These are phyloP conservation scores for Pyrenochaeta sp. DNA, from an alignment of 2,329 filamentous ascomycete genomes.

Conservation along the genomic window DNA sequence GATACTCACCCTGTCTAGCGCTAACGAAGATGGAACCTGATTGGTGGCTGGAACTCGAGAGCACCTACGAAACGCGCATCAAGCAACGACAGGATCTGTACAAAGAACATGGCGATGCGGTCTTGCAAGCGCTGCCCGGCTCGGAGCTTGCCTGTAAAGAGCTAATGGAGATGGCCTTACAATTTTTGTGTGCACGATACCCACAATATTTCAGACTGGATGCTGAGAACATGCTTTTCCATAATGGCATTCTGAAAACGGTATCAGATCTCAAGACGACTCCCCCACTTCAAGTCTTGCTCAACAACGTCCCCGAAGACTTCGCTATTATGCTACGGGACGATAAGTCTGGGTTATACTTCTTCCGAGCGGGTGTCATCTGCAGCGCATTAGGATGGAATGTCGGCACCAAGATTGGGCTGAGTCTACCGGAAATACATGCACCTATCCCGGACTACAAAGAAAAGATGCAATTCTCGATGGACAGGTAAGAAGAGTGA, in stretches of 20 bases:
- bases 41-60: slow-evolving; percentile 90
- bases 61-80: slow-evolving; percentile 72
- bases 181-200: slow-evolving; percentile 80
- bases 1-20: slow-evolving; percentile 57
- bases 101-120: slow-evolving; percentile 65
- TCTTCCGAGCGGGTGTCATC: slow-evolving; percentile 76
- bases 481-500: slow-evolving; percentile 70
- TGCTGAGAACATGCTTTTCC: slow-evolving; percentile 62
- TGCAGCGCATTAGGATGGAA: slow-evolving; percentile 86
- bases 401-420: slow-evolving; percentile 74
- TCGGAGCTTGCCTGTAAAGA: slow-evolving; percentile 83
- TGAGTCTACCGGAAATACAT: slow-evolving; percentile 75
- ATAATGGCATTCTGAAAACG: slow-evolving; percentile 73
- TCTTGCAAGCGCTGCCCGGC: slow-evolving; percentile 74
- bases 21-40: slow-evolving; percentile 79
- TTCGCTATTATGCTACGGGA: slow-evolving; percentile 80
- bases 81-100: slow-evolving; percentile 72
- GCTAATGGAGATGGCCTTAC: slow-evolving; percentile 84
- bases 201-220: slow-evolving; percentile 74
- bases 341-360: slow-evolving; percentile 73
- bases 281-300: slow-evolving; percentile 72
- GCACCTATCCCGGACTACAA: slow-evolving; percentile 80
- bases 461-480: slow-evolving; percentile 85
- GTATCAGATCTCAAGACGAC: slow-evolving; percentile 66
- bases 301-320: slow-evolving; percentile 84